Conservation (phyloP, 2,329 filamentous ascomycete genomes). For the Monosporascus sp. region DNA sequence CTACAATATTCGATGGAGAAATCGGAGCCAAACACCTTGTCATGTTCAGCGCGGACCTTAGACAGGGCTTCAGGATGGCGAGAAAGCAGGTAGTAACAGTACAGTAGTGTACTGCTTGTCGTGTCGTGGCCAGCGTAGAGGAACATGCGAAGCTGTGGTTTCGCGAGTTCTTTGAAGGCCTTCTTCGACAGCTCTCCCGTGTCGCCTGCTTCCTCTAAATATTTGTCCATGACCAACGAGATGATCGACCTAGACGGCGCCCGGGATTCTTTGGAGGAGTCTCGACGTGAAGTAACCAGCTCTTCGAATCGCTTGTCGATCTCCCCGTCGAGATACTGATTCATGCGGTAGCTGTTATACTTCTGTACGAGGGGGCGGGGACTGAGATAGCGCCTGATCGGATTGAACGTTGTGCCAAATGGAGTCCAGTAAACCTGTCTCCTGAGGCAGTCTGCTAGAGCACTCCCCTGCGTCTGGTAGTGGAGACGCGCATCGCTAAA, state of each 20-base stretch:
- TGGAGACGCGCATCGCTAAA: constrained; percentile 16
- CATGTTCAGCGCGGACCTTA: constrained; percentile 20
- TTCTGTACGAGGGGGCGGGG: constrained; percentile 13
- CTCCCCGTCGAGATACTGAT: constrained; percentile 12
- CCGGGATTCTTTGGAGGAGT: neutral
- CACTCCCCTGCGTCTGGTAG: constrained; percentile 15
- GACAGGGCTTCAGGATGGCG: constrained; percentile 13
- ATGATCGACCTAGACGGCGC: constrained; percentile 12
- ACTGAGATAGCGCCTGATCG: constrained; percentile 12
- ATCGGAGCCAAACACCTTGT: constrained; percentile 13
- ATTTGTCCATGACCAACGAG: constrained; percentile 13
- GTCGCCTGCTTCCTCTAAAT: constrained; percentile 8
- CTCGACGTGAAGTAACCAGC: neutral
- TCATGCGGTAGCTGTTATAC: constrained; percentile 15
- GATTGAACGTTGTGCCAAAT: constrained; percentile 15
- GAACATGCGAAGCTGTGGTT: constrained; percentile 16
- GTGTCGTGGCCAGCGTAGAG: constrained; percentile 61
- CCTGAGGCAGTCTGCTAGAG: constrained; percentile 13
- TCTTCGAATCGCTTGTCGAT: constrained; percentile 18
- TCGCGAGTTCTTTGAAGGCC: constrained; percentile 10
- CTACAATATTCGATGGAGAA: constrained; percentile 1
- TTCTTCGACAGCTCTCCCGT: constrained; percentile 3
- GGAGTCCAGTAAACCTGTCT: constrained; percentile 14
- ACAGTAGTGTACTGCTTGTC: constrained; percentile 51
- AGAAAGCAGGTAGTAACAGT: constrained; percentile 38